Evolutionary conservation across 73 alveolate genomes (phyloP), one percentile per base, ranked within the genome.

Genomic region (Symbiodinium pilosum): DNA sequence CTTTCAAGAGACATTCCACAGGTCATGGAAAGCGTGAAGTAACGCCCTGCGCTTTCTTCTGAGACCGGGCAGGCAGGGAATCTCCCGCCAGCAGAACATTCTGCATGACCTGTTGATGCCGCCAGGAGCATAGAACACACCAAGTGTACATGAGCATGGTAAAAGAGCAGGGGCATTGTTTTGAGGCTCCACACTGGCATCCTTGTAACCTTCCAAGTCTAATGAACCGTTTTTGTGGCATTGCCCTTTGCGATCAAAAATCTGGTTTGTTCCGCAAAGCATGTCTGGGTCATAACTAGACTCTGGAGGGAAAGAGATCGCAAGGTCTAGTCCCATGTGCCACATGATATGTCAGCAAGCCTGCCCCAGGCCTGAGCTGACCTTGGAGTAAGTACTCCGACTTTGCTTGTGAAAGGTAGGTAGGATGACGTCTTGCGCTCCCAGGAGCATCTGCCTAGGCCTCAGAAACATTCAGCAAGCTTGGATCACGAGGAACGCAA

Each of bases 21-120:
- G 20, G 41, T 28, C 81, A 64, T 32, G 75, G 81, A 64, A n/a
- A 38, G 30, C 7, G 41, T 54, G 38, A 26, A 64, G 81, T 38
- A 28, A 64, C 38, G 30, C 73, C 81, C 38, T 38, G 81, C 81
- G 30, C 75, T 20, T 20, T n/a, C 81, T 64, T 38, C 20, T 64
- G 81, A 64, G 81, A 64, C 81, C 81, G 81, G 34, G 14, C 24
- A 8, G 81, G 81, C 34, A 64, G 81, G 81, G 81, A 64, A 64
- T 64, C 81, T 64, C 81, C 81, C 38, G 81, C 81, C 81, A 14
- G 81, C 81, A 64, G 81, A 24, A 0, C 24, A 34, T 24, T 6
- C 34, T 64, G 81, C 38, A 64, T n/a, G 81, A 64, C 34, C 30
- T 64, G 81, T 3, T 20, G 38, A 64, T 64, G 81, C 81, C 81